A percentile compares a stretch with the other conserved stretches of the same genome.
phyloP scores from a whole-genome alignment of 2,329 filamentous ascomycete species.

The Pestalotiopsis sp. region DNA sequence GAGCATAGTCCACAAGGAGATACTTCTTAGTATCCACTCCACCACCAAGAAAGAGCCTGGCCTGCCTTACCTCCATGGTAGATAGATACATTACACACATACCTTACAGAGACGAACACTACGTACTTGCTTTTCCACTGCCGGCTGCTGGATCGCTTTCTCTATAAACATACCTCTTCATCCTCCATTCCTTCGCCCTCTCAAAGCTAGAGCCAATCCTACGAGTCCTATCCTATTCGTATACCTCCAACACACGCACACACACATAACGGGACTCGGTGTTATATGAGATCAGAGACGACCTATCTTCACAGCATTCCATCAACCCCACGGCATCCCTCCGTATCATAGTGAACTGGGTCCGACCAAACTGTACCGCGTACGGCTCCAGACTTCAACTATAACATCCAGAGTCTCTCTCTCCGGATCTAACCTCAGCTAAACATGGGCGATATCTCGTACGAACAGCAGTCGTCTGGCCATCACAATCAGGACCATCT shows the following conservation, averaged over 20 bases:
- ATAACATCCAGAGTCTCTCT: conserved; percentile 16
- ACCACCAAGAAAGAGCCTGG: conserved; percentile 12
- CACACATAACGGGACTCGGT: background rate
- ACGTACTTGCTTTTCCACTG: background rate
- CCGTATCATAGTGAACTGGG: conserved; percentile 12
- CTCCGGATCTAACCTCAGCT: conserved; percentile 15
- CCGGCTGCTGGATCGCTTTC: conserved; percentile 19
- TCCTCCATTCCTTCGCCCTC: conserved; percentile 21
- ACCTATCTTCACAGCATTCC: conserved; percentile 29
- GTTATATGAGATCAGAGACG: conserved; percentile 14
- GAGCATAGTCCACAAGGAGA: conserved; percentile 10
- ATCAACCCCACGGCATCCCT: conserved; percentile 19
- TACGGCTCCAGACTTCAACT: conserved; percentile 19
- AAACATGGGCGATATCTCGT: conserved; percentile 29
- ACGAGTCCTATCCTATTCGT: conserved; percentile 9
- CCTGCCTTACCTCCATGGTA: background rate
- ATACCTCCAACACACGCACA: conserved; percentile 11
- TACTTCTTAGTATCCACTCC: conserved; percentile 18
- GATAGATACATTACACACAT: background rate
- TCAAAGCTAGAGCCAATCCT: conserved; percentile 13
- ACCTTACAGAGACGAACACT: background rate
- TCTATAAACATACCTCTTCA: conserved; percentile 27
- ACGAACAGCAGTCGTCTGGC: conserved; percentile 23
- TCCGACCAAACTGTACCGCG: conserved; percentile 16
- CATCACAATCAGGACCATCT: conserved; percentile 25